Percentiles rank a stretch among this genome's conserved stretches.
Evolutionary conservation across 805 yeast genomes (phyloP).

Genomic region (Zygoascus flipseniorum): DNA sequence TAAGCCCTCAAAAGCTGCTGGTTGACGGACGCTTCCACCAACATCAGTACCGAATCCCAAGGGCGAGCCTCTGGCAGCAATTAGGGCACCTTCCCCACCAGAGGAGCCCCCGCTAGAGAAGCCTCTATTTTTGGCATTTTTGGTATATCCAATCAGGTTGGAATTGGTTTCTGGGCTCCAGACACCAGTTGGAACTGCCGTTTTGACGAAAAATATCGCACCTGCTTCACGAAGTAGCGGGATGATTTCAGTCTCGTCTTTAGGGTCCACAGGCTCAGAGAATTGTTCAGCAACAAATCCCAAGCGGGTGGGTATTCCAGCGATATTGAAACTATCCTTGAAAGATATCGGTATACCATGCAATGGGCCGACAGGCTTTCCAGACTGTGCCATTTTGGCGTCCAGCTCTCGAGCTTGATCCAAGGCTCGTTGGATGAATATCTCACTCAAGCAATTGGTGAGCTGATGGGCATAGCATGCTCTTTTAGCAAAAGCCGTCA

Average conservation of each 20-base stretch:
- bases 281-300: constrained; percentile 30
- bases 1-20: constrained; percentile 36
- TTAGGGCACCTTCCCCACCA: constrained; percentile 47
- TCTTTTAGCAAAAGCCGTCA: not conserved
- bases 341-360: constrained; percentile 62
- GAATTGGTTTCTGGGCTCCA: constrained; percentile 41
- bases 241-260: constrained; percentile 12
- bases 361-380: constrained; percentile 49
- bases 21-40: constrained; percentile 46
- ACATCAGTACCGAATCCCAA: constrained; percentile 48
- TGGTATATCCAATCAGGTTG: constrained; percentile 38
- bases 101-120: constrained; percentile 46
- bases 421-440: constrained; percentile 48
- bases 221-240: constrained; percentile 43
- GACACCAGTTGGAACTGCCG: constrained; percentile 45
- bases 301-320: constrained; percentile 42
- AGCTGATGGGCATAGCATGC: constrained; percentile 41
- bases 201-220: constrained; percentile 47
- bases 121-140: constrained; percentile 37
- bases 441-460: constrained; percentile 28
- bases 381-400: constrained; percentile 36
- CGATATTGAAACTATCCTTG: constrained; percentile 41
- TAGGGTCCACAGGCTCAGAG: not conserved
- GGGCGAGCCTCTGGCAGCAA: constrained; percentile 37
- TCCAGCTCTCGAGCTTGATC: constrained; percentile 47